A percentile compares a stretch with the other conserved stretches of the same genome.
Evolutionary conservation across 1,284 basidiomycete genomes (phyloP).

Genomic region (Cutaneotrichosporon arboriforme): DNA sequence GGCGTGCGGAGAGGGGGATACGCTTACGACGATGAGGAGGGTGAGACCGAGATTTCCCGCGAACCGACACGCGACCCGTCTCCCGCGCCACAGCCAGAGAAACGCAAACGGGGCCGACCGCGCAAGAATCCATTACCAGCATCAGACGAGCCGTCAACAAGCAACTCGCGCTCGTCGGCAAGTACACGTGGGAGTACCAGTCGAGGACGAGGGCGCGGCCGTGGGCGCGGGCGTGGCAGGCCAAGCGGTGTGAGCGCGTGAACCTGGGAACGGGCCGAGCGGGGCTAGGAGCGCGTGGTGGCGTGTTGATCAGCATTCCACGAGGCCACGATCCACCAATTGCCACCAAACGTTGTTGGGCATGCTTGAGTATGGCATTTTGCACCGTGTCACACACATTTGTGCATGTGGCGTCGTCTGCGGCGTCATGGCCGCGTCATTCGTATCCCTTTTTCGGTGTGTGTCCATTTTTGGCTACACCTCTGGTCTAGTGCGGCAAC

Average conservation of each 20-base stretch:
- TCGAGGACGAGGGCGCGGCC: background rate
- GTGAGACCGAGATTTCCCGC: background rate
- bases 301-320: no score
- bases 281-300: background rate
- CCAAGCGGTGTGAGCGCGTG: no score
- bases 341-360: no score
- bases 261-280: no score
- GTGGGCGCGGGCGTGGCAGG: background rate
- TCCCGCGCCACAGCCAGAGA: no score
- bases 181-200: background rate
- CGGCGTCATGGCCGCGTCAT: background rate
- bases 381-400: no score
- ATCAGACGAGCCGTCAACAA: background rate
- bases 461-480: no score
- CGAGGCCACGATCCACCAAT: no score
- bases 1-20: background rate
- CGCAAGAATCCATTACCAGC: background rate
- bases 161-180: background rate
- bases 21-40: background rate
- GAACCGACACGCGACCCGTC: background rate
- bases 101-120: background rate
- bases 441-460: background rate
- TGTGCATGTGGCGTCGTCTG: background rate
- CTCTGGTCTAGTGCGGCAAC: no score
- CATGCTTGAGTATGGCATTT: no score